These are phyloP conservation scores for Earliella scabrosa DNA, from an alignment of 1,284 basidiomycete genomes.

Conservation along the genomic window DNA sequence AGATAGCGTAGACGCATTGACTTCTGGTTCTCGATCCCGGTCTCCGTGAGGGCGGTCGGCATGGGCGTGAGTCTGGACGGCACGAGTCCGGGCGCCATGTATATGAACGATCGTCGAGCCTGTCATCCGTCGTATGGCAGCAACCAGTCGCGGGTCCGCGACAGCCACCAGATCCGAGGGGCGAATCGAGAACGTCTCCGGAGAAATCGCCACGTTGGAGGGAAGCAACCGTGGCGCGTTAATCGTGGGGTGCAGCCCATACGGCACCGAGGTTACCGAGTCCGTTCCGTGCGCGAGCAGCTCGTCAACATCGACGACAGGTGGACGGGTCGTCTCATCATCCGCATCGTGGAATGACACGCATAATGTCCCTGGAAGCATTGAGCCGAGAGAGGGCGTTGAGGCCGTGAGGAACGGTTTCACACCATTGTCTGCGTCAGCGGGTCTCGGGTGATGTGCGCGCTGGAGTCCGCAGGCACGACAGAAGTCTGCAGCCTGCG, in stretches of 20 bases:
- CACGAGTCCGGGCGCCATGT: neutral
- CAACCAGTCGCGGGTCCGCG: slow-evolving; percentile 29
- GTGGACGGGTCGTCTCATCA: slow-evolving; percentile 19
- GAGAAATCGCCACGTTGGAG: neutral
- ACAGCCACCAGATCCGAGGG: slow-evolving; percentile 24
- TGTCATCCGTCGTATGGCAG: slow-evolving; percentile 25
- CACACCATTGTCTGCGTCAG: slow-evolving; percentile 19
- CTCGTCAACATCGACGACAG: slow-evolving; percentile 28
- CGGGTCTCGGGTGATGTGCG: slow-evolving; percentile 24
- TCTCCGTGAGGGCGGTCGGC: neutral
- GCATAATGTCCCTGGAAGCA: slow-evolving; percentile 13
- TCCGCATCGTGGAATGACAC: slow-evolving; percentile 20
- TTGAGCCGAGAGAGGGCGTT: slow-evolving; percentile 8
- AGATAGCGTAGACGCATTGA: neutral
- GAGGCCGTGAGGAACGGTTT: neutral
- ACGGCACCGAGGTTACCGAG: slow-evolving; percentile 15
- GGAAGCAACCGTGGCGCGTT: slow-evolving; percentile 8
- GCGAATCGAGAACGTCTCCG: neutral
- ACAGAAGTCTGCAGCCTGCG: slow-evolving; percentile 27
- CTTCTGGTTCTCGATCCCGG: neutral
- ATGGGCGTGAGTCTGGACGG: neutral
- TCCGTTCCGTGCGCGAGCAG: slow-evolving; percentile 11
- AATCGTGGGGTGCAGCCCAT: slow-evolving; percentile 16
- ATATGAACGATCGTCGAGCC: slow-evolving; percentile 10
- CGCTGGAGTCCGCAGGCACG: slow-evolving; percentile 34